Base-by-base conservation (phyloP, 306 rosid species). In the Casuarina cunninghamiana region DNA sequence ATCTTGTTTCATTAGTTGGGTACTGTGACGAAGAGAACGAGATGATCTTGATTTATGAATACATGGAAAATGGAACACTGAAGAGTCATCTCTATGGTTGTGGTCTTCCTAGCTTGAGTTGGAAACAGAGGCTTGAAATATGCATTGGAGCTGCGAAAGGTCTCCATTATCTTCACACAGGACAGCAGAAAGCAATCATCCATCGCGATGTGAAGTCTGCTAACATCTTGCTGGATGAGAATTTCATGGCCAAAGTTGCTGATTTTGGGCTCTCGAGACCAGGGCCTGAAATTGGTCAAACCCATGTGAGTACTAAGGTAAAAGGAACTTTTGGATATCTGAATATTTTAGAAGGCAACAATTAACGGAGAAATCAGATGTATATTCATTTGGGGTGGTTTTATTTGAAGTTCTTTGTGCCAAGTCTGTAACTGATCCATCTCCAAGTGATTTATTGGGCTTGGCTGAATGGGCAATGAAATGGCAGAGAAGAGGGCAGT, bases 391-490 rank as follows among this genome's bases (percentile, higher is more conserved):
- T 71, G 97, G 98, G 44, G 97, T 93, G 54, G 97, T 93, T 81
- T 72, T 93, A 84, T 90, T 91, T 57, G 97, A 93, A 77, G 96
- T 89, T 43, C 87, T 93, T 11, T 93, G 97, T 53, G 98, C 97
- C 53, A 90, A 97, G 53, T 96, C 98, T 54, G 97, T 91, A 26
- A 91, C 91, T 57, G 97, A 93, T 75, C 98, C 98, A 39, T 83
- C 97, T 80, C 88, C 91, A 0, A 84, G 98, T 77, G 98, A 91
- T 81, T 88, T 83, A 96, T 97, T 93, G 58, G 91, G 91, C 87
- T 84, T 93, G 70, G 98, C 97, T 21, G 98, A 93, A 85, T 91
- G 98, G 98, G 92, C 93, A 13, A 91, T 93, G 96, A 93, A 93
- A 75, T 93, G 91, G 91, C 96, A 91, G 85, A 90, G 87, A 74